These are phyloP conservation scores for Adansonia rubrostipa DNA, from an alignment of 441 rosid species.

Conservation along the genomic window DNA sequence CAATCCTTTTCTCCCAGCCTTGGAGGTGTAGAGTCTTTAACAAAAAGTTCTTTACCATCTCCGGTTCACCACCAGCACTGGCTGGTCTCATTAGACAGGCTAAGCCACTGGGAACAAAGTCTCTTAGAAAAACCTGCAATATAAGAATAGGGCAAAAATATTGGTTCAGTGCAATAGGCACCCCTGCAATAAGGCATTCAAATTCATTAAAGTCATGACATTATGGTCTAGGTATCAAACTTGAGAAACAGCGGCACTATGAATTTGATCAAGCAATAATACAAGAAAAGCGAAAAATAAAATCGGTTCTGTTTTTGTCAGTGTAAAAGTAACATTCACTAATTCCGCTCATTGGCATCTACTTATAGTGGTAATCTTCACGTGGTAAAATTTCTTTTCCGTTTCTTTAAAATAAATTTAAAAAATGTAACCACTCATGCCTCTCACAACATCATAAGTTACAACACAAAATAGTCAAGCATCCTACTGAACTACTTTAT, in stretches of 20 bases:
- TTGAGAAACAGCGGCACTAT: neutral
- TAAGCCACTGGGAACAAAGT: conserved; percentile 13
- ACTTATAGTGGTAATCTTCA: neutral
- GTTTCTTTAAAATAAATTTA: neutral
- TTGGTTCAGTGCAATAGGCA: neutral
- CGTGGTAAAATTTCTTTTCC: neutral
- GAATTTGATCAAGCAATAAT: neutral
- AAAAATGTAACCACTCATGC: neutral
- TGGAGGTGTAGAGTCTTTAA: conserved; percentile 21
- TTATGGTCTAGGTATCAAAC: neutral
- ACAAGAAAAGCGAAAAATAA: neutral
- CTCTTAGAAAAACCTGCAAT: conserved; percentile 16
- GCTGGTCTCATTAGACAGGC: conserved; percentile 17
- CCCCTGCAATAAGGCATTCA: neutral
- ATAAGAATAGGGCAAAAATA: neutral
- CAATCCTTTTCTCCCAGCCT: conserved; percentile 20
- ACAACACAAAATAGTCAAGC: neutral
- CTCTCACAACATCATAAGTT: neutral
- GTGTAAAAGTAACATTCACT: too few species aligned
- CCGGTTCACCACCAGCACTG: neutral
- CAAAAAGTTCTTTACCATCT: conserved; percentile 12
- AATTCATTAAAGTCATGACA: neutral
- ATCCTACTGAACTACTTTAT: neutral
- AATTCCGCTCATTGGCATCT: too few species aligned
- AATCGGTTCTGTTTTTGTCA: neutral